These are phyloP conservation scores for Trichoderma sp. DNA, from an alignment of 2,329 filamentous ascomycete genomes.

Conservation along the genomic window DNA sequence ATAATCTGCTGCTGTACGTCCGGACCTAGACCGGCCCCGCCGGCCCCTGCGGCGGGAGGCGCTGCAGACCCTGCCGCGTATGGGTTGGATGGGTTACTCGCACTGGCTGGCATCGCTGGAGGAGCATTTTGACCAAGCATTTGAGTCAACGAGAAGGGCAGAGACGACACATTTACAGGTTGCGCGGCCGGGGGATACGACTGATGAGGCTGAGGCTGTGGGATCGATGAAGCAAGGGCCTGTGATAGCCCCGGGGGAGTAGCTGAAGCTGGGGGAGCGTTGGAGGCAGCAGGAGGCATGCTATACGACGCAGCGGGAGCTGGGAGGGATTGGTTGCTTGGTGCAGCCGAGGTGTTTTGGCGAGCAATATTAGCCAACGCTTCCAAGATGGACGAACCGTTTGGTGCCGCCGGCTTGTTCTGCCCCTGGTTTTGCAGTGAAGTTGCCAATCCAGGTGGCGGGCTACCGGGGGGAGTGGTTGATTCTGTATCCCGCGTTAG, in stretches of 20 bases:
- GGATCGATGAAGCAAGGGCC: conserved; percentile 31
- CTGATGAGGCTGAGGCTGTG: conserved; percentile 29
- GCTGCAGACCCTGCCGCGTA: conserved; percentile 31
- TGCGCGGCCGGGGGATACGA: conserved; percentile 46
- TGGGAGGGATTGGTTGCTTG: conserved; percentile 37
- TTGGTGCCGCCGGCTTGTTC: conserved; percentile 41
- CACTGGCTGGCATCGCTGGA: conserved; percentile 27
- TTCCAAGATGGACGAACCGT: conserved; percentile 64
- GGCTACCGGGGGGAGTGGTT: conserved; percentile 67
- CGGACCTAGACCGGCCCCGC: conserved; percentile 43
- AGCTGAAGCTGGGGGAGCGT: neutral
- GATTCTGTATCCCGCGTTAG: conserved; percentile 57
- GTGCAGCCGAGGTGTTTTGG: conserved; percentile 57
- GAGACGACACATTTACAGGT: conserved; percentile 58
- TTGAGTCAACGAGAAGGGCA: conserved; percentile 39
- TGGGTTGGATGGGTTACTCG: conserved; percentile 31
- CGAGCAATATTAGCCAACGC: conserved; percentile 78
- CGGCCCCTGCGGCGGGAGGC: conserved; percentile 34
- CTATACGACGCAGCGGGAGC: conserved; percentile 45
- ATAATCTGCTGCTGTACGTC: conserved; percentile 68
- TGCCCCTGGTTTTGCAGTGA: conserved; percentile 35
- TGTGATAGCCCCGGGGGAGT: conserved; percentile 28
- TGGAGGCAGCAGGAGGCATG: conserved; percentile 29
- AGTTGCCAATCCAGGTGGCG: conserved; percentile 46
- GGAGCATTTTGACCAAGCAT: conserved; percentile 36